Base-by-base conservation (phyloP, 441 rosid species). In the Monsonia emarginata region DNA sequence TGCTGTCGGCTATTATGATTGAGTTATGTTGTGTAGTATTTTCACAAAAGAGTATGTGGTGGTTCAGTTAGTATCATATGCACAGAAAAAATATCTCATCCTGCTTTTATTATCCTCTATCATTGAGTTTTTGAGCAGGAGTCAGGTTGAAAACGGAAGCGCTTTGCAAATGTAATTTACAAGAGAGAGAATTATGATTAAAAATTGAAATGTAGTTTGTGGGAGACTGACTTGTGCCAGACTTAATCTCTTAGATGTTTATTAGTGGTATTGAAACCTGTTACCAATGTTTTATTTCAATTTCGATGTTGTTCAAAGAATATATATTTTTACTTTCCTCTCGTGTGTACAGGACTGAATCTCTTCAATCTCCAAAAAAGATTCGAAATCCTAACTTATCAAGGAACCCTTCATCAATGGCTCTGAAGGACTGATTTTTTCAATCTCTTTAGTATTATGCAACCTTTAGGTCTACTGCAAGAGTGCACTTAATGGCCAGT, bases 231-330 rank as follows among this genome's bases (percentile, higher is more conserved):
- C 28, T 21, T 54, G 59, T 24, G 26, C 14, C 28, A 2, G 22
- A 54, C 22, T 22, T 22, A 10, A 54, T 22, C 28, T 9, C 59
- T 54, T 22, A 10, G 28, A 14, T 54, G 28, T 54, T 54, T 54
- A 24, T 54, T 54, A 54, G 28, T 54, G 59, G 59, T 54, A 54
- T 54, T 14, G 22, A 28, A n/a, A 54, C 59, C 36, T 21, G 59
- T 22, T 54, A 54, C 9, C 27, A 54, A 10, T 21, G 9, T 21
- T 54, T 54, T 54, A 54, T 22, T 54, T 54, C 0, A 3, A 21
- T 54, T 54, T 54, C 0, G 14, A 54, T 54, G 5, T 18, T 46
- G 54, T 21, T 24, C 28, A 54, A 18, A 14, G 21, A 24, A 54
- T 21, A 2, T 54, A 28, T 54, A 22, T 54, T 54, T 1, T 24